These are phyloP conservation scores for Plasmodium gaboni DNA, from an alignment of 169 alveolate species.

Conservation along the genomic window DNA sequence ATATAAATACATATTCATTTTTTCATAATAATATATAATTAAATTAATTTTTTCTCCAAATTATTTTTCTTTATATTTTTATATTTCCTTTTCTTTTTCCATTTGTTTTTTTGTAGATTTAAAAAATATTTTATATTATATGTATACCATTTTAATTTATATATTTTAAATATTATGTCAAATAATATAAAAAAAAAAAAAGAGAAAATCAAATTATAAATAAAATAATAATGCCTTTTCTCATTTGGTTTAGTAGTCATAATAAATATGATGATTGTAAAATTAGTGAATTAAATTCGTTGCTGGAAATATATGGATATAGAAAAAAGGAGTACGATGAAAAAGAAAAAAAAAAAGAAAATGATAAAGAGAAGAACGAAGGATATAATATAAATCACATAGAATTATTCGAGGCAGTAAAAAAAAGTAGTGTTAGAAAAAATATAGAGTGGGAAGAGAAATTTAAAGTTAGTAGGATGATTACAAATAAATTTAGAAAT, in stretches of 20 bases:
- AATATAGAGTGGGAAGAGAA: conserved; percentile 1
- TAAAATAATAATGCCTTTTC: conserved; percentile 56
- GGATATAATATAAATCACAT: neutral
- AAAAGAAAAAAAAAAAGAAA: neutral
- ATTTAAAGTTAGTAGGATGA: neutral
- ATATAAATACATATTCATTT: no score
- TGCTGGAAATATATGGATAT: conserved; percentile 73
- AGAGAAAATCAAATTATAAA: neutral
- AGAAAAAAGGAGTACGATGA: no score
- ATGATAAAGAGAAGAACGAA: conserved; percentile 13
- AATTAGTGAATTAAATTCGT: conserved; percentile 77
- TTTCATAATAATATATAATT: no score
- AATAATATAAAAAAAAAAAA: neutral
- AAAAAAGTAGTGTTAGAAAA: neutral
- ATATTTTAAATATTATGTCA: no score
- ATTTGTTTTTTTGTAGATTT: no score
- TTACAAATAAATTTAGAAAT: conserved; percentile 32
- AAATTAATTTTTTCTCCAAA: no score
- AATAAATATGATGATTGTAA: conserved; percentile 80
- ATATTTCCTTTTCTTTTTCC: no score
- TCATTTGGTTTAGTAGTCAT: conserved; percentile 82
- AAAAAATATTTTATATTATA: no score
- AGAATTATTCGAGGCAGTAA: no score
- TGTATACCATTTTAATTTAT: no score
- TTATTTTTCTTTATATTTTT: no score